These are phyloP conservation scores for Ustilago sp. DNA, from an alignment of 1,284 basidiomycete genomes.

Conservation along the genomic window DNA sequence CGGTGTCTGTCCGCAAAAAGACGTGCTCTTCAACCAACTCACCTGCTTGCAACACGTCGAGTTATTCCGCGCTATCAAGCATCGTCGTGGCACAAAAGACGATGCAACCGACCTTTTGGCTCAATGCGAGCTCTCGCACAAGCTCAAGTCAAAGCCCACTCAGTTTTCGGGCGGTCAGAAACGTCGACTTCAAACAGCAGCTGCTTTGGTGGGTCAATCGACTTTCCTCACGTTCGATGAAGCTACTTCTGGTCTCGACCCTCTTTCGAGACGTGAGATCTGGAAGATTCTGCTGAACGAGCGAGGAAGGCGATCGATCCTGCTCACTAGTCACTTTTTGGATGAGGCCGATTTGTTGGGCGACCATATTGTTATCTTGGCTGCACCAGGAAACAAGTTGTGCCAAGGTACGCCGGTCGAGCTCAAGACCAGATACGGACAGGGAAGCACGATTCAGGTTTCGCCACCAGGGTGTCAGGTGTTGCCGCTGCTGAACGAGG, in stretches of 20 bases:
- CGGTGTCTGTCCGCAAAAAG: conserved; percentile 84
- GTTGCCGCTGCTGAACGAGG: conserved; percentile 16
- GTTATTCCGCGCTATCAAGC: conserved; percentile 81
- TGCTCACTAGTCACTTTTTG: conserved; percentile 80
- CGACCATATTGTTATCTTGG: conserved; percentile 80
- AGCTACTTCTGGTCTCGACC: conserved; percentile 84
- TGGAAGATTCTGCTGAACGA: conserved; percentile 79
- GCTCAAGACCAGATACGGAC: conserved; percentile 79
- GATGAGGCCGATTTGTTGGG: conserved; percentile 84
- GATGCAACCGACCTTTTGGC: conserved; percentile 28
- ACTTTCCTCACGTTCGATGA: conserved; percentile 79
- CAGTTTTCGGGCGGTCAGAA: conserved; percentile 84
- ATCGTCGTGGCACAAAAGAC: conserved; percentile 71
- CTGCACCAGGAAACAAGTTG: conserved; percentile 80
- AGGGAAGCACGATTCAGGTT: conserved; percentile 76
- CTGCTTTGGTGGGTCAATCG: conserved; percentile 80
- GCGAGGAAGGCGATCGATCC: conserved; percentile 76
- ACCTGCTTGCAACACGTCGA: conserved; percentile 79
- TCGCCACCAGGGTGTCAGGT: conserved; percentile 19
- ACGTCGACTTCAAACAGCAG: conserved; percentile 81
- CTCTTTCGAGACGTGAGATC: conserved; percentile 79
- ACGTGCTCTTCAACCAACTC: conserved; percentile 82
- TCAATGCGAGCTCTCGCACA: conserved; percentile 77
- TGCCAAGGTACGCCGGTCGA: conserved; percentile 79
- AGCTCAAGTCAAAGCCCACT: conserved; percentile 77